Evolutionary conservation across 805 yeast species (phyloP), one percentile per base, ranked within the genome.

Genomic region (Kazachstania psychrophila): DNA sequence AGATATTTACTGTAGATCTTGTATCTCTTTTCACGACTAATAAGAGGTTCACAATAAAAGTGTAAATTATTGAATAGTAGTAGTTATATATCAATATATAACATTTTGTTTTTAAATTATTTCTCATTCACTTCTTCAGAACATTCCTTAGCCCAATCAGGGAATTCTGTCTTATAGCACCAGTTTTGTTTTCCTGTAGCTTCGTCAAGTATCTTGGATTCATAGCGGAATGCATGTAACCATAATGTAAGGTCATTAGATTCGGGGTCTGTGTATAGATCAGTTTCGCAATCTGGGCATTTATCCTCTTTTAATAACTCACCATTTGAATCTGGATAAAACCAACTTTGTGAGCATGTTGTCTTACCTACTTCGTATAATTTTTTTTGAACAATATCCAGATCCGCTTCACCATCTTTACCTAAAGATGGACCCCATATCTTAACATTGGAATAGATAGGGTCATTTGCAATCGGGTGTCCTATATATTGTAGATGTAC

Each of bases 401-500:
- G 66, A 41, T 76, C 74, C 1, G 72, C 76, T 2, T 59, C 60
- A 3, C 75, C 76, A 12, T 68, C 65, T 42, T 70, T 72, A 4
- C 96, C 96, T 30, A 89, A 58, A 0, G 56, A 49, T 0, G 67
- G 59, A 0, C 96, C 96, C 96, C 96, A 92, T 0, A 84, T 78
- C n/a, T 60, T 56, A 13, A 70, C 72, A 47, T 82, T 84, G 2
- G 95, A 79, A 53, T 86, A 89, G 1, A 87, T 69, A 0, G 96
- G 96, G 56, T 89, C 98, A 53, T 89, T 88, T 3, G 82, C 85
- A 31, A 89, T 89, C 0, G 97, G 95, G 53, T 67, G 72, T 0
- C 96, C 96, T 13, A 92, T 48, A 45, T 69, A 79, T 59, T 88
- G 95, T 38, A 92, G 61, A 62, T 89, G 98, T 1, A 89, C 94